These are phyloP conservation scores for Haematococcus sp. DNA, from an alignment of 139 green algal genomes.

Conservation along the genomic window DNA sequence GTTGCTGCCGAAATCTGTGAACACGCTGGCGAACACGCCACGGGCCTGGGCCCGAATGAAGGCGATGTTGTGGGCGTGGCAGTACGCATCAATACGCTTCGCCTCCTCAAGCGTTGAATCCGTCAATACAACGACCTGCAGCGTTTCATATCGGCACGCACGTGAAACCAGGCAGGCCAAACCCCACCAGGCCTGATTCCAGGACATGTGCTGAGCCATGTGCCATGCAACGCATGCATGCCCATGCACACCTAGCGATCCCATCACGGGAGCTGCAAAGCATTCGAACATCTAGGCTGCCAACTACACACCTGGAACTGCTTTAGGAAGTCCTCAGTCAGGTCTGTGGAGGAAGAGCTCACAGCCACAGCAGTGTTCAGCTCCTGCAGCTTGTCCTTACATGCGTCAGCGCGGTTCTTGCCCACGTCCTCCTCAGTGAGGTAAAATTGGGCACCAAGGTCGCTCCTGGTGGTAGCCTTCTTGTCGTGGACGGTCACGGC, in stretches of 20 bases:
- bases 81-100: slow-evolving; percentile 78
- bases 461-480: slow-evolving; percentile 39
- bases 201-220: neutral
- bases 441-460: slow-evolving; percentile 96
- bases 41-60: slow-evolving; percentile 87
- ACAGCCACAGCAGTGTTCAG: slow-evolving; percentile 91
- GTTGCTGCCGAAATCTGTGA: slow-evolving; percentile 91
- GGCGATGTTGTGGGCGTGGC: slow-evolving; percentile 65
- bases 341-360: slow-evolving; percentile 36
- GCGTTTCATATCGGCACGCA: neutral
- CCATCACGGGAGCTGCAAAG: neutral
- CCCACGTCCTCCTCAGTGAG: slow-evolving; percentile 86
- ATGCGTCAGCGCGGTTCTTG: slow-evolving; percentile 86
- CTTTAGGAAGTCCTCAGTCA: slow-evolving; percentile 67
- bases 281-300: neutral
- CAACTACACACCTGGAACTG: slow-evolving; percentile 69
- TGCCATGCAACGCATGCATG: neutral
- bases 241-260: neutral
- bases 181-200: neutral
- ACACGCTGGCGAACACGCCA: slow-evolving; percentile 93
- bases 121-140: slow-evolving; percentile 84
- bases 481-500: slow-evolving; percentile 87
- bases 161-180: too few species aligned
- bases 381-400: slow-evolving; percentile 88
- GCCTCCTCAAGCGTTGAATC: slow-evolving; percentile 60